Evolutionary conservation across 1,139 yeast species (phyloP), one percentile per base, ranked within the genome.

Genomic region (Geotrichum restrictum): DNA sequence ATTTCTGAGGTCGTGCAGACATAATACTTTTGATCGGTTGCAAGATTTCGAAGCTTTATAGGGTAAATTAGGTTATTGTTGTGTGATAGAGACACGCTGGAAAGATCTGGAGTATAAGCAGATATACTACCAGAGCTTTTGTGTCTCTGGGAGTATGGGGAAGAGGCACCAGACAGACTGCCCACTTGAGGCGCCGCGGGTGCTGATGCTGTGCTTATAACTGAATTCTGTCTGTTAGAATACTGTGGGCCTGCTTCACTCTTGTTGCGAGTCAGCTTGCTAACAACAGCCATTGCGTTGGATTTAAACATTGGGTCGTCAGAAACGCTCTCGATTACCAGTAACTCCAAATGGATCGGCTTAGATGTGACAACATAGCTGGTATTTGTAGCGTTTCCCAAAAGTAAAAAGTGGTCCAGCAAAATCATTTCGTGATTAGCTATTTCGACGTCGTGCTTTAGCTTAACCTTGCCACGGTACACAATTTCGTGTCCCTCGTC

Each of bases 341-440:
- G 59, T 13, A 71, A 56, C 45, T 72, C 75, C 50, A 73, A 56
- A 4, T 75, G 74, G 45, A 74, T 71, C 10, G 77, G 76, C 54
- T 63, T 59, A 27, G 67, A 66, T 3, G 71, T 62, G 34, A 70
- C 66, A 38, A 66, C 64, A 45, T 66, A 64, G 45, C 62, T 61
- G 41, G 56, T 59, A 2, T 69, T 70, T 18, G 21, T 48, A 29
- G 69, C 69, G 4, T 66, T 58, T 5, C 62, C 59, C 5, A 88
- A 75, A 22, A 88, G 69, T 44, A 88, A 68, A 61, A 75, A 87
- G 62, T 88, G 86, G 64, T 88, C 96, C 51, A 88, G 71, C 38
- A 88, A 69, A 22, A 87, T 79, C 32, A 86, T 61, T 33, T 45
- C 45, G 13, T 39, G 21, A 24, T 16, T 38, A 14, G 48, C 44